Conservation (phyloP, 2,329 filamentous ascomycete genomes). For the Colletotrichum nymphaeae region DNA sequence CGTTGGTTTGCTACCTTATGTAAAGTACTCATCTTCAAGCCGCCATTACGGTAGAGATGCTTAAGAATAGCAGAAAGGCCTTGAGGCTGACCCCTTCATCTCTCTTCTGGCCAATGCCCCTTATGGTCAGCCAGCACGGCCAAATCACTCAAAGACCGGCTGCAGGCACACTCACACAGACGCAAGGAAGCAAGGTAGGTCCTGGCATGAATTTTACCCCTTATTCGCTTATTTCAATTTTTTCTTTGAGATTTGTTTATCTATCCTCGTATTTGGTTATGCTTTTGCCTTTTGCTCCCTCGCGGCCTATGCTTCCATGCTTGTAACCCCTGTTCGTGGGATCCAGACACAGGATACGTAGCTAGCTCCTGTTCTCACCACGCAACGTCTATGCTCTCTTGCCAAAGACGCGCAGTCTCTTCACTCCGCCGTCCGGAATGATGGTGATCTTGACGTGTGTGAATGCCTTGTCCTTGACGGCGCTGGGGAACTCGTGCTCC, state of each 20-base stretch:
- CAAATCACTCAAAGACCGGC: background rate
- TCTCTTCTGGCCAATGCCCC: background rate
- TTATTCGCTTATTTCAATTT: background rate
- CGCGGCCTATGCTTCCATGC: background rate
- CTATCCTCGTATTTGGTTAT: background rate
- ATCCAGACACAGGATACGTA: background rate
- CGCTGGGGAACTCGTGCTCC: slow-evolving; percentile 74
- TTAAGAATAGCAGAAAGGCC: background rate
- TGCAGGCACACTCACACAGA: background rate
- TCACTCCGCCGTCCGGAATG: slow-evolving; percentile 93
- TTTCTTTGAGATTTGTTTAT: background rate
- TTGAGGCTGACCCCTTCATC: background rate
- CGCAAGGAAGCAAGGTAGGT: background rate
- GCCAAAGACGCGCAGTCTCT: slow-evolving; percentile 83
- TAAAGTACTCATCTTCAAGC: too few relatives aligned
- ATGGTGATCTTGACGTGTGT: slow-evolving; percentile 92
- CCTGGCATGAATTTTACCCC: background rate
- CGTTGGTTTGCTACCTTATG: too few relatives aligned
- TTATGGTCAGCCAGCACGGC: background rate
- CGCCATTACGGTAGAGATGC: background rate
- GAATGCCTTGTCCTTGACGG: slow-evolving; percentile 69
- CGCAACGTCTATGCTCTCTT: slow-evolving; percentile 54
- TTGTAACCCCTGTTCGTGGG: background rate
- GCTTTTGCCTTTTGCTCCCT: background rate
- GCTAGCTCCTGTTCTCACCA: background rate